Percentiles rank a stretch among this genome's conserved stretches.
Evolutionary conservation across 371 early-diverging fungal genomes (phyloP).

Genomic region (Coemansia sp.): DNA sequence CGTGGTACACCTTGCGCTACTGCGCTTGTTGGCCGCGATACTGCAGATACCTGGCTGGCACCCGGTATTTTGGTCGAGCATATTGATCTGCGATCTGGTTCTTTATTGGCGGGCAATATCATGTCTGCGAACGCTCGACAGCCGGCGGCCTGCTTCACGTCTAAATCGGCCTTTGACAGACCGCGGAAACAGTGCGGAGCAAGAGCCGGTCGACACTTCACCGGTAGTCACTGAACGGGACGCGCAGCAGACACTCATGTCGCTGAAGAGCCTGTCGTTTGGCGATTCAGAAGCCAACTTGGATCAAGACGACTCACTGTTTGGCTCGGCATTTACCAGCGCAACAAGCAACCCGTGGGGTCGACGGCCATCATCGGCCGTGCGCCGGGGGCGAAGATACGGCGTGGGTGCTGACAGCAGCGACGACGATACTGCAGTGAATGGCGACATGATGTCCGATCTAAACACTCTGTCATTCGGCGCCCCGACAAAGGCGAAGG

Average conservation of each 20-base stretch:
- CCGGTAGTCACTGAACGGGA: background rate
- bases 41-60: background rate
- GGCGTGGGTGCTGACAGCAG: conserved; percentile 16
- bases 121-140: conserved; percentile 10
- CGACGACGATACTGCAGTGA: conserved; percentile 16
- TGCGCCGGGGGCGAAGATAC: background rate
- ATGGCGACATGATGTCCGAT: conserved; percentile 16
- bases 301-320: conserved; percentile 35
- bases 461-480: conserved; percentile 21
- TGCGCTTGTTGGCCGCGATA: conserved; percentile 14
- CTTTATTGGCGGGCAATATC: conserved; percentile 9
- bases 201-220: background rate
- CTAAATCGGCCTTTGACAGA: background rate
- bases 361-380: conserved; percentile 4
- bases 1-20: conserved; percentile 7
- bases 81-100: conserved; percentile 17
- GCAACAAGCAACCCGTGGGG: conserved; percentile 8
- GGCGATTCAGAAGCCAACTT: conserved; percentile 28
- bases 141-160: conserved; percentile 11
- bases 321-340: conserved; percentile 9
- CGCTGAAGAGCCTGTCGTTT: conserved; percentile 37
- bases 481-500: background rate
- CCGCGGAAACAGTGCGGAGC: background rate
- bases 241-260: conserved; percentile 13
- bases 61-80: background rate